These are phyloP conservation scores for Echites panduratus DNA, from an alignment of 257 asterid genomes.

Conservation along the genomic window DNA sequence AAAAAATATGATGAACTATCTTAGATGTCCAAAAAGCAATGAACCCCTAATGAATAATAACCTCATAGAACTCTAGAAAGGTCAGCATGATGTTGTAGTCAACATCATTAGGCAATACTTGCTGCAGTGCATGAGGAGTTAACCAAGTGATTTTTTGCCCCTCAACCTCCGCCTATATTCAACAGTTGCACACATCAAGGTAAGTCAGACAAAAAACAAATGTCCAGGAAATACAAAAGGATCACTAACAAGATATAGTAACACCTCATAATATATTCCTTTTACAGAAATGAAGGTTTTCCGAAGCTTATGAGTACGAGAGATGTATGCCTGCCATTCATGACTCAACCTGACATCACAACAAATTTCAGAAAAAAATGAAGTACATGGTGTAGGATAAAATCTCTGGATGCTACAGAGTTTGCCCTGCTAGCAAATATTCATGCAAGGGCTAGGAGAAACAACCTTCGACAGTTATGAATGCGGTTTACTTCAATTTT, in stretches of 20 bases:
- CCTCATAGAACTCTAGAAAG: slow-evolving; percentile 93
- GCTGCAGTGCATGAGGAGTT: slow-evolving; percentile 96
- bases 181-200: slow-evolving; percentile 1
- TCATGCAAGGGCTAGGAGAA: background rate
- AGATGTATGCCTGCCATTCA: slow-evolving; percentile 94
- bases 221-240: slow-evolving; percentile 12
- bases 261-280: slow-evolving; percentile 94
- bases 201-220: slow-evolving; percentile 10
- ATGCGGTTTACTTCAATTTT: slow-evolving; percentile 71
- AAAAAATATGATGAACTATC: background rate
- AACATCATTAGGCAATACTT: slow-evolving; percentile 81
- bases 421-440: background rate
- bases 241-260: background rate
- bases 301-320: slow-evolving; percentile 86
- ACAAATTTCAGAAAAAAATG: background rate
- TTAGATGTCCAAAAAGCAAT: background rate
- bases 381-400: slow-evolving; percentile 5
- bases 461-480: slow-evolving; percentile 86
- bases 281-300: slow-evolving; percentile 91
- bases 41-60: slow-evolving; percentile 15
- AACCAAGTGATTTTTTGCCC: slow-evolving; percentile 97
- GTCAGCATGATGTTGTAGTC: slow-evolving; percentile 86
- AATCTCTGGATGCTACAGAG: background rate
- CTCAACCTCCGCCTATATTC: slow-evolving; percentile 73
- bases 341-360: slow-evolving; percentile 65